Conservation (phyloP, 2,329 filamentous ascomycete genomes). For the Coleophoma cylindrospora region DNA sequence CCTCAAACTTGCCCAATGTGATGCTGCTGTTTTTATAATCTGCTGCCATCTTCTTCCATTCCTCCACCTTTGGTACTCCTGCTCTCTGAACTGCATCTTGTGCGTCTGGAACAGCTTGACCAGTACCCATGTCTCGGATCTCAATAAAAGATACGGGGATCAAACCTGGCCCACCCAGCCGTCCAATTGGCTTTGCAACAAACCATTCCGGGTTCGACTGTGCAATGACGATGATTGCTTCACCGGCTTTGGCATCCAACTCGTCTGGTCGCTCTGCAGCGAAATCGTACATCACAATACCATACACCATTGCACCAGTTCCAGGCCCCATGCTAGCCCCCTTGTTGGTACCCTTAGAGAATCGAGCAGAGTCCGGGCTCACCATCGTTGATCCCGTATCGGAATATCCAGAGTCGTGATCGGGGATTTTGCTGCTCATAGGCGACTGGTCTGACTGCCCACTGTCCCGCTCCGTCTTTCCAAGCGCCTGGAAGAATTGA, state of each 20-base stretch:
- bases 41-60: slow-evolving; percentile 99
- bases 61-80: slow-evolving; percentile 90
- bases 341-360: slow-evolving; percentile 38
- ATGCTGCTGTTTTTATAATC: slow-evolving; percentile 99
- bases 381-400: slow-evolving; percentile 39
- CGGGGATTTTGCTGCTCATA: slow-evolving; percentile 53
- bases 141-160: slow-evolving; percentile 97
- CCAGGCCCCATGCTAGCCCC: slow-evolving; percentile 32
- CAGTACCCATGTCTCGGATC: slow-evolving; percentile 88
- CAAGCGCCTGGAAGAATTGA: slow-evolving; percentile 86
- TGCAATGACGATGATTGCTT: slow-evolving; percentile 96
- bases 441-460: slow-evolving; percentile 58
- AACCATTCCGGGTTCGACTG: slow-evolving; percentile 99
- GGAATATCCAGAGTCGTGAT: slow-evolving; percentile 89
- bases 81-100: slow-evolving; percentile 81
- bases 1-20: slow-evolving; percentile 84
- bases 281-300: slow-evolving; percentile 96
- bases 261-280: slow-evolving; percentile 93
- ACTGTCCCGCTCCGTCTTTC: slow-evolving; percentile 88
- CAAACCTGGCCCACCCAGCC: slow-evolving; percentile 88
- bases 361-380: slow-evolving; percentile 27
- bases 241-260: slow-evolving; percentile 87
- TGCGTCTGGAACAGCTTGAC: slow-evolving; percentile 75
- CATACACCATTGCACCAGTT: slow-evolving; percentile 85
- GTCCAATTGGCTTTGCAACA: slow-evolving; percentile 96